Evolutionary conservation across 768 basidiomycete species (phyloP), one percentile per base, ranked within the genome.

Genomic region (Sistotremastrum suecicum): DNA sequence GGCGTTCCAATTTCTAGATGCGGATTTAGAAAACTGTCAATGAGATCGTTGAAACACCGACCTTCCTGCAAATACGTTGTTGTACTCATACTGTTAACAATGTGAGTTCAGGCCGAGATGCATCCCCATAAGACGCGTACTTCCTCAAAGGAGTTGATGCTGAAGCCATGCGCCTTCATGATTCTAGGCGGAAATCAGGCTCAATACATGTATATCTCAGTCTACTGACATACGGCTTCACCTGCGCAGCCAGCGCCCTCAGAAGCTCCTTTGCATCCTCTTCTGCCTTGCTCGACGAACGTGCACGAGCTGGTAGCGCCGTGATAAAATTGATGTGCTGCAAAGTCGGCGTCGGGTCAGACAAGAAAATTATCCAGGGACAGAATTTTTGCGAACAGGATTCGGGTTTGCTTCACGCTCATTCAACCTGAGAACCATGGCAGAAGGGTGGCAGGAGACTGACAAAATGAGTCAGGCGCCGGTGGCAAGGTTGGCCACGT

Each of bases 141-240:
- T 75, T 89, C 86, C 63, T 88, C 86, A 10, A 89, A 65, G 50
- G 78, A 83, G 54, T 87, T 89, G 31, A 89, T 74, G 2, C 56
- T 60, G 52, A 89, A 80, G 0, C 83, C 83, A 53, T 85, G 80
- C 3, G 67, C 58, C 57, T 85, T 86, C 87, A 90, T 90, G 20
- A 88, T 56, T 20, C 20, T 20, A 20, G 20, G 20, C 20, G 20
- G 2, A 20, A 20, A 20, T 20, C 20, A 20, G 20, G 20, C 2
- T 20, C 20, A 20, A 20, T 20, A 1, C 20, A 20, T 20, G 20
- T 20, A 20, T 20, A 20, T 2, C 20, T 20, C 20, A 20, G 20
- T 20, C 20, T 20, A 20, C 20, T 20, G 20, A 20, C 20, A 20
- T 20, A 20, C 3, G 86, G 86, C 50, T 74, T 72, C 31, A 89